Base-by-base conservation (phyloP, 1,139 yeast genomes). In the Kluyveromyces marxianus region DNA sequence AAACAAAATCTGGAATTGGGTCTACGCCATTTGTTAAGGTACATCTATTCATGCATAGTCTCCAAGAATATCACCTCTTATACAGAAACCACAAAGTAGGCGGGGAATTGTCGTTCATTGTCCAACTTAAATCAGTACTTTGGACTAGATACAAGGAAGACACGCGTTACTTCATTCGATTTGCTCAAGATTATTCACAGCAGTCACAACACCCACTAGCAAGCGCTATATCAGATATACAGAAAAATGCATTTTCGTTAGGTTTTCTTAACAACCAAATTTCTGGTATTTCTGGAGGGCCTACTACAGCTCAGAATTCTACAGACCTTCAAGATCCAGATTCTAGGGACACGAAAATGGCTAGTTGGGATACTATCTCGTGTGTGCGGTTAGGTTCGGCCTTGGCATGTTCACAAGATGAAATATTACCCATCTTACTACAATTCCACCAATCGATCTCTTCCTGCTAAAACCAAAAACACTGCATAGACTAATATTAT, bases 1-100 rank as follows among this genome's bases (percentile, higher is more conserved):
- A 48, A 21, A 57, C 62, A 24, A 40, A 55, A 3, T 45, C 47
- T n/a, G n/a, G 6, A 8, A 52, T 52, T 30, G 46, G 44, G 8
- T 31, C 45, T 21, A 45, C 46, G 21, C 44, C 45, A 35, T 45
- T 47, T 24, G 56, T 56, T 8, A 48, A 48, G 35, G 54, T 59
- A 7, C 50, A 51, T 31, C 47, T 63, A n/a, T 59, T 57, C 40
- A 37, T 62, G 41, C 64, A 62, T 46, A 57, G 58, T 45, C 46
- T 63, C 28, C 57, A 56, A 38, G 64, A 59, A 39, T 62, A 57
- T 43, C 65, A 60, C 41, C 41, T 58, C 7, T 49, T 55, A 3
- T 62, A 61, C 41, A 50, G 55, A 39, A 56, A 57, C 35, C 51
- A 56, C 5, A 57, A 53, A 38, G 41, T 52, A 21, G 59, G 57